A percentile compares a stretch with the other conserved stretches of the same genome.
Conservation (phyloP, 1,284 basidiomycete species). For the Entoloma clypeatum region DNA sequence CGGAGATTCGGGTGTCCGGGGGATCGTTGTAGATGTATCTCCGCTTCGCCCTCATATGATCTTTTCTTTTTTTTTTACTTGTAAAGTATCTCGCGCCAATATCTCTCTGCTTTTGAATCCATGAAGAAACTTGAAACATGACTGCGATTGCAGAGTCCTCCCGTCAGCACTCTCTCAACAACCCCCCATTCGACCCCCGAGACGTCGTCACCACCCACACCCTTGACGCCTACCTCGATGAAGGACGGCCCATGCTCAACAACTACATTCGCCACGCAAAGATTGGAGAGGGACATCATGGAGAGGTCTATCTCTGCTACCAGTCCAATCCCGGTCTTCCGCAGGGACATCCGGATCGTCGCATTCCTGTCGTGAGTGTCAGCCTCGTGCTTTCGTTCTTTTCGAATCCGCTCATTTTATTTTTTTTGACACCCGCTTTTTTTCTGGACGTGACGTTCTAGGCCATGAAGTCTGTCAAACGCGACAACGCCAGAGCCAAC, state of each 20-base stretch:
- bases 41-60: too few relatives aligned
- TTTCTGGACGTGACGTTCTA: too few relatives aligned
- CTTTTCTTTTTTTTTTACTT: too few relatives aligned
- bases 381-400: constrained; percentile 13
- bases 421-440: too few relatives aligned
- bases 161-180: constrained; percentile 9
- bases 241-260: constrained; percentile 60
- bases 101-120: constrained; percentile 16
- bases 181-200: constrained; percentile 39
- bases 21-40: too few relatives aligned
- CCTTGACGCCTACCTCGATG: constrained; percentile 36
- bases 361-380: constrained; percentile 34
- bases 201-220: constrained; percentile 61
- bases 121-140: constrained; percentile 22
- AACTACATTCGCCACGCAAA: constrained; percentile 70
- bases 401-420: constrained; percentile 1
- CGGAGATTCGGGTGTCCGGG: constrained; percentile 5
- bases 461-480: constrained; percentile 82
- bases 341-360: constrained; percentile 25
- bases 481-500: constrained; percentile 37
- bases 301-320: constrained; percentile 71
- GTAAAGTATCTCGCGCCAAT: too few relatives aligned
- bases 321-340: constrained; percentile 41
- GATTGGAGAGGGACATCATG: constrained; percentile 81
- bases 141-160: constrained; percentile 14